Evolutionary conservation across 202 grass and related monocot genomes (phyloP).

Genomic region (Tripidium arundinaceum): DNA sequence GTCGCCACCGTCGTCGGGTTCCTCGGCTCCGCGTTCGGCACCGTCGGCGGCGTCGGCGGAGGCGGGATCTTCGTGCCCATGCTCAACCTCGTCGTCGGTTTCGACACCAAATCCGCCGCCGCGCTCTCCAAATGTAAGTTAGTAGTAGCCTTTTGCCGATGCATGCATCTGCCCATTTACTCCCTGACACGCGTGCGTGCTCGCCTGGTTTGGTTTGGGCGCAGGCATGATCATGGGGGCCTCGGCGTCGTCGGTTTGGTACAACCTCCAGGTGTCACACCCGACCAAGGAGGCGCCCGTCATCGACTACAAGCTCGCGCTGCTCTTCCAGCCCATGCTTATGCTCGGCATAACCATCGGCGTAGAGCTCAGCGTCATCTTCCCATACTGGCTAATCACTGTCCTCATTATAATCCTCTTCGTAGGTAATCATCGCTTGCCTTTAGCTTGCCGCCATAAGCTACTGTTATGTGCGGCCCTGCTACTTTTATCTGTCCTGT

Average conservation of each 20-base stretch:
- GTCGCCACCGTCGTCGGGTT: constrained; percentile 81
- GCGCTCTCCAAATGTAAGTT: constrained; percentile 96
- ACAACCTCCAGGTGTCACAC: constrained; percentile 94
- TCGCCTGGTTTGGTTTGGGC: background rate
- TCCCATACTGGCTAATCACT: constrained; percentile 98
- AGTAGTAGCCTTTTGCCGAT: background rate
- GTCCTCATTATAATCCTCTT: constrained; percentile 97
- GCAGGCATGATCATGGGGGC: constrained; percentile 99
- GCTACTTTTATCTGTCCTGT: no score
- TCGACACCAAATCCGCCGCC: constrained; percentile 96
- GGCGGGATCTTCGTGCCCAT: constrained; percentile 96
- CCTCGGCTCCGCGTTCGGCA: constrained; percentile 94
- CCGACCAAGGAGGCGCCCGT: constrained; percentile 84
- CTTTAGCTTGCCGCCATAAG: background rate
- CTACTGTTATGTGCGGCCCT: background rate
- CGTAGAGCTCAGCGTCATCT: constrained; percentile 91
- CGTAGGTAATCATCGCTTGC: constrained; percentile 39
- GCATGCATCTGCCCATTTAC: background rate
- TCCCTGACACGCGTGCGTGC: background rate
- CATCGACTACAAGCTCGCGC: constrained; percentile 82
- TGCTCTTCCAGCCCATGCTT: constrained; percentile 99
- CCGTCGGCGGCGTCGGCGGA: constrained; percentile 92
- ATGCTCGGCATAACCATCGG: constrained; percentile 99
- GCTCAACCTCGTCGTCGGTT: constrained; percentile 94
- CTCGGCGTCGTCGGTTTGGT: constrained; percentile 92